phyloP scores from a whole-genome alignment of 495 filamentous ascomycete species.

The Daldinia vernicosa region DNA sequence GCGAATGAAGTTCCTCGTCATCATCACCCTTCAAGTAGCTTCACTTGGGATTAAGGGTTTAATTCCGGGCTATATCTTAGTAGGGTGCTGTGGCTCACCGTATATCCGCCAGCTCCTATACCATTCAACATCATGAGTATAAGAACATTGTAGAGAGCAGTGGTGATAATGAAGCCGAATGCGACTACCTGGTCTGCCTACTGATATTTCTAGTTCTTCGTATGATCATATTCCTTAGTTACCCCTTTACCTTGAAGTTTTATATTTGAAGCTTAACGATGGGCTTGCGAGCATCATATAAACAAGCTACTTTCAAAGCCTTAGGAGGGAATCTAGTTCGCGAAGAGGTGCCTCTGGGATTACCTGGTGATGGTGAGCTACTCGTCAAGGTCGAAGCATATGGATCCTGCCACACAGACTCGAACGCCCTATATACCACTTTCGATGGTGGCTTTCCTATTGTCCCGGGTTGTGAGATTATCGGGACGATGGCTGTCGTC shows the following conservation, averaged over 20 bases:
- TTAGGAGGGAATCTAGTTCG: conserved; percentile 42
- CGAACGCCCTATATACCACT: conserved; percentile 45
- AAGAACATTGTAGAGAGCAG: neutral
- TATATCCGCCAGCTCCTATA: neutral
- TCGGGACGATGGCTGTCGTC: conserved; percentile 58
- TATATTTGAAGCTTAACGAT: conserved; percentile 39
- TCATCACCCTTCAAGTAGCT: neutral
- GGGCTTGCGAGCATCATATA: conserved; percentile 53
- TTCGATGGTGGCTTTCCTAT: conserved; percentile 57
- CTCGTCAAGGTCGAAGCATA: conserved; percentile 57
- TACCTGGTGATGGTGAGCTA: conserved; percentile 47
- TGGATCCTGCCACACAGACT: conserved; percentile 54
- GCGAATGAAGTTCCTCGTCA: neutral
- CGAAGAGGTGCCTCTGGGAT: conserved; percentile 43
- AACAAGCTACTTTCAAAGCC: conserved; percentile 49
- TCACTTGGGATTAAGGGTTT: neutral
- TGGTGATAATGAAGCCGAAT: neutral
- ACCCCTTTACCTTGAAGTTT: conserved; percentile 44
- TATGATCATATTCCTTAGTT: neutral
- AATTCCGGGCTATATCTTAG: neutral
- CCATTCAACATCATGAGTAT: neutral
- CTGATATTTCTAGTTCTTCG: neutral
- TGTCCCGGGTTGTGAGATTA: conserved; percentile 60
- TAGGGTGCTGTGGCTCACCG: neutral
- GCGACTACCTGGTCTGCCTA: neutral